A percentile compares a stretch with the other conserved stretches of the same genome.
phyloP scores from a whole-genome alignment of 1,139 yeast genomes.

The Pichia sp. region DNA sequence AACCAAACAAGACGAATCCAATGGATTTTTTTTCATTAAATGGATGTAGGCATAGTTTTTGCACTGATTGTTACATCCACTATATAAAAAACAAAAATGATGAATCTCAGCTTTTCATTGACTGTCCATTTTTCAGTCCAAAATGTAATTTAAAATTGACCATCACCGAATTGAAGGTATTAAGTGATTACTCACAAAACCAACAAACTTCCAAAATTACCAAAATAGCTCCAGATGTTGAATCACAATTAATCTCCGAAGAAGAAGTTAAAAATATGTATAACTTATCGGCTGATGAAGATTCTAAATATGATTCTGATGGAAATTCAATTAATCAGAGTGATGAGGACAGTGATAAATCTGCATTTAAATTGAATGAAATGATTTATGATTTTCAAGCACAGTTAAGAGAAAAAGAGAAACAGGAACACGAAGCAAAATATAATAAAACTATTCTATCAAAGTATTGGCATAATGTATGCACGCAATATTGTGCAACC shows the following conservation, averaged over 20 bases:
- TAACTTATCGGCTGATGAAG: slow-evolving; percentile 10
- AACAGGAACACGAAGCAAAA: slow-evolving; percentile 17
- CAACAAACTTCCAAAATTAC: no score
- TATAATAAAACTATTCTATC: slow-evolving; percentile 22
- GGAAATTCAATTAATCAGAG: slow-evolving; percentile 1
- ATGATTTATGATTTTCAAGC: slow-evolving; percentile 25
- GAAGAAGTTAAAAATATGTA: slow-evolving; percentile 14
- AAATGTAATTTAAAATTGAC: slow-evolving; percentile 21
- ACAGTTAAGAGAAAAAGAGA: slow-evolving; percentile 19
- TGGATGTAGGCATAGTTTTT: slow-evolving; percentile 65
- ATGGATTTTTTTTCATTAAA: slow-evolving; percentile 43
- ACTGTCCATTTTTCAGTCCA: slow-evolving; percentile 48
- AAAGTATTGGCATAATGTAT: slow-evolving; percentile 25
- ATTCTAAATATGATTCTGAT: slow-evolving; percentile 7
- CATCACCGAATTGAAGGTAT: slow-evolving; percentile 21
- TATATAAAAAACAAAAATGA: slow-evolving; percentile 48
- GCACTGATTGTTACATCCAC: slow-evolving; percentile 58
- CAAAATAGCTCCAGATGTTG: no score
- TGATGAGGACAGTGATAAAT: background rate
- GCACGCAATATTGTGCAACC: slow-evolving; percentile 49
- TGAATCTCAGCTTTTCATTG: slow-evolving; percentile 49
- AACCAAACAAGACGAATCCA: slow-evolving; percentile 31
- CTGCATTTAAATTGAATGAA: slow-evolving; percentile 12
- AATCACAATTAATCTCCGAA: slow-evolving; percentile 10
- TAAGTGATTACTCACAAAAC: slow-evolving; percentile 22